These are phyloP conservation scores for Dictyostelium purpureum DNA, from an alignment of 78 protist species.

Conservation along the genomic window DNA sequence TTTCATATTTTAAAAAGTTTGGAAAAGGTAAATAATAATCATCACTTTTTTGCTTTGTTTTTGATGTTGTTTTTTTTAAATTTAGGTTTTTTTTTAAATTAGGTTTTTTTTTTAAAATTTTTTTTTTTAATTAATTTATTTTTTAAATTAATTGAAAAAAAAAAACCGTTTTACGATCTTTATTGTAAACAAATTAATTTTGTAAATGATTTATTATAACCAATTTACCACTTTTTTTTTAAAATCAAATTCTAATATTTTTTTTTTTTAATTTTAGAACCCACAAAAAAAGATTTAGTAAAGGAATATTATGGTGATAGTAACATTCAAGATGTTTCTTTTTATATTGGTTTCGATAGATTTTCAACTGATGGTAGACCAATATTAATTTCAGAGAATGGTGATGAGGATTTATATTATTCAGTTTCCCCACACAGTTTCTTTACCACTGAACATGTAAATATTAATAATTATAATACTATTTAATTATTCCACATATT, in stretches of 20 bases:
- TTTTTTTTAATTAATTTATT: neutral
- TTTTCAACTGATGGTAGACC: conserved; percentile 74
- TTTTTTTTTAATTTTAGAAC: neutral
- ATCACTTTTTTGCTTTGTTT: too few relatives aligned
- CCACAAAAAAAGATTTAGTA: conserved; percentile 46
- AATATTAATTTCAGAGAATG: conserved; percentile 30
- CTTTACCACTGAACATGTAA: neutral
- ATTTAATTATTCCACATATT: neutral
- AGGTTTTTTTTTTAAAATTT: too few relatives aligned
- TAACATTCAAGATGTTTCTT: conserved; percentile 31
- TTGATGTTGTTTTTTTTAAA: too few relatives aligned
- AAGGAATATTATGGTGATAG: conserved; percentile 34
- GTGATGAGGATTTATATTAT: conserved; percentile 48
- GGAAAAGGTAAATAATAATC: conserved; percentile 7
- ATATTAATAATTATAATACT: neutral
- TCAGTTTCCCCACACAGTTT: conserved; percentile 65
- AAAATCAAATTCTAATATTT: neutral
- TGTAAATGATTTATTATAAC: neutral
- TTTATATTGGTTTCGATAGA: conserved; percentile 63
- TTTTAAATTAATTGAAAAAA: neutral
- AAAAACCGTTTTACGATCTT: too few relatives aligned
- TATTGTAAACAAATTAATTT: too few relatives aligned
- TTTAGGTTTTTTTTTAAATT: too few relatives aligned
- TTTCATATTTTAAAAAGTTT: neutral
- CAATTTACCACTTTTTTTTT: neutral